Evolutionary conservation across 192 early-diverging fungal genomes (phyloP).

Genomic region (Funneliformis geosporum): DNA sequence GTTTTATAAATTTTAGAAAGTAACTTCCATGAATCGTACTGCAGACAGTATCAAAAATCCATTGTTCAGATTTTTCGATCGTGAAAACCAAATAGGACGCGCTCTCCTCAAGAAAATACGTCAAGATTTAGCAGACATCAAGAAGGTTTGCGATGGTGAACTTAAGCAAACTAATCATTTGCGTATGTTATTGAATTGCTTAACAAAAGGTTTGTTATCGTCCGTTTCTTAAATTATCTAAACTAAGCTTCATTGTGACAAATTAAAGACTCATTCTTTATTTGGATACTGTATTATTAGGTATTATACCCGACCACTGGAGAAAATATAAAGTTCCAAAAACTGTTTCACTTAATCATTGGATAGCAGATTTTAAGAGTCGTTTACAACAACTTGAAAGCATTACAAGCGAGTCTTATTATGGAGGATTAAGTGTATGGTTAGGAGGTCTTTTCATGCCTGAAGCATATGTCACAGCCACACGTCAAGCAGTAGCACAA

Average conservation of each 20-base stretch:
- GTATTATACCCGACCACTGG: slow-evolving; percentile 72
- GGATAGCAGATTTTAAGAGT: slow-evolving; percentile 72
- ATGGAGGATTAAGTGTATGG: slow-evolving; percentile 62
- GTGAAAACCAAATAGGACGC: slow-evolving; percentile 69
- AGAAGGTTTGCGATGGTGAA: slow-evolving; percentile 71
- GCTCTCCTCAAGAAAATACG: slow-evolving; percentile 62
- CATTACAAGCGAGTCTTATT: slow-evolving; percentile 46
- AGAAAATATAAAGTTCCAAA: slow-evolving; percentile 62
- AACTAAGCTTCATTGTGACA: not conserved
- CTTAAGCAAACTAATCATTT: slow-evolving; percentile 87
- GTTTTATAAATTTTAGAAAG: not conserved
- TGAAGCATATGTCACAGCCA: slow-evolving; percentile 90
- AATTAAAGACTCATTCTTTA: not conserved
- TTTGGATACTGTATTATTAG: slow-evolving; percentile 6
- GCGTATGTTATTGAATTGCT: slow-evolving; percentile 66
- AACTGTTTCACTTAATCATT: slow-evolving; percentile 61
- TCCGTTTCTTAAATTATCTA: not conserved
- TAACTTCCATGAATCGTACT: slow-evolving; percentile 36
- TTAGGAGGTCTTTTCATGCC: slow-evolving; percentile 86
- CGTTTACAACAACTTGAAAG: slow-evolving; percentile 66
- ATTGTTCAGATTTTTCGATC: slow-evolving; percentile 80
- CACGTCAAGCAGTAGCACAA: slow-evolving; percentile 83
- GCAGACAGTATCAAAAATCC: slow-evolving; percentile 58
- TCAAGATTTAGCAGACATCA: slow-evolving; percentile 66
- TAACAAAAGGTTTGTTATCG: slow-evolving; percentile 66